Evolutionary conservation across 805 yeast species (phyloP), one percentile per base, ranked within the genome.

Genomic region (Torulaspora gathmanii): DNA sequence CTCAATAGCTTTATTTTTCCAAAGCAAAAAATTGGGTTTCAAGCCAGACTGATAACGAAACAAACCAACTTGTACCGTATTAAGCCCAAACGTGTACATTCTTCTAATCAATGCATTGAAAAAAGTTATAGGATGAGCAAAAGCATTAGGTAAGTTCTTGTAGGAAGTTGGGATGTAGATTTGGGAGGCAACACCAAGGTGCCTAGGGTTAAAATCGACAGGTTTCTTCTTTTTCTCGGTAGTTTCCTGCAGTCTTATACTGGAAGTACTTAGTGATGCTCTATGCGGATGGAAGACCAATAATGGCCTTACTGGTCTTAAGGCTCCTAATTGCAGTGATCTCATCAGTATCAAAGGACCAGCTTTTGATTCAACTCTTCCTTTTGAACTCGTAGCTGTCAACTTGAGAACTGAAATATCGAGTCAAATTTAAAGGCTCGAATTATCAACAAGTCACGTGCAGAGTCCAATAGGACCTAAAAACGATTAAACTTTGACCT

Each of bases 1-100:
- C 54, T 87, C 87, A 55, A 90, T 80, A 6, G 95, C 95, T 25
- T 74, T 75, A 65, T 88, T 91, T 64, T 86, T 86, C 96, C 96
- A 90, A 48, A 80, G 76, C 16, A 79, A 61, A 53, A 83, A 83
- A 34, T 79, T 69, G 26, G 90, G 86, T 64, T 80, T 83, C 45
- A 75, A 60, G 30, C 80, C 77, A 22, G 89, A 80, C 62, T 83
- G 85, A 61, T 79, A 74, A 30, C 87, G 82, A 56, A 82, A 79
- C 39, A 79, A 64, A 7, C 82, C 89, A 34, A 84, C 67, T 54
- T 83, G 76, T n/a, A 71, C 63, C 15, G 91, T 84, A 61, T 85
- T 86, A 56, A 82, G 71, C 10, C 84, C 86, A 49, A 82, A 73
- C 3, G 77, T 67, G 44, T 82, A 82, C 22, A 80, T 54, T 53